Base-by-base conservation (phyloP, 169 alveolate genomes). In the Babesia ovis region DNA sequence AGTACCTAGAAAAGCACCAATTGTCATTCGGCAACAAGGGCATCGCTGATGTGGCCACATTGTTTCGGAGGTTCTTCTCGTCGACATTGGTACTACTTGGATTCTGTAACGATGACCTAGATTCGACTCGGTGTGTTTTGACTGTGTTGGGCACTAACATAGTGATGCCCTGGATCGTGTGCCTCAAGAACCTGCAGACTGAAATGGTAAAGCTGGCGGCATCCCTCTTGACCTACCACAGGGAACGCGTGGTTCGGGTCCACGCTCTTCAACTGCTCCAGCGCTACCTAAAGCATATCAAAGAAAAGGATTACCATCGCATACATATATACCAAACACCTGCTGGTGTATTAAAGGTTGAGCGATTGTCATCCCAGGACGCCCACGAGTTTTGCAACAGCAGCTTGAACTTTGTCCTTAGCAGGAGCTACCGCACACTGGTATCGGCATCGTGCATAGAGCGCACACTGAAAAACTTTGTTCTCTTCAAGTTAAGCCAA, bases 401-500 rank as follows among this genome's bases (percentile, higher is more conserved):
- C 43, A 66, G 68, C 75, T 8, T 77, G 20, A 56, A 77, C 57
- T 54, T 77, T 18, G 18, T 77, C 23, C 37, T 77, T 27, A 66
- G 59, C 50, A 53, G 79, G 18, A 46, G 86, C 23, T 77, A 68
- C 81, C 18, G 73, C 5, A 69, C 73, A 14, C 68, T 67, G 37
- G 62, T 77, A 1, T 61, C 58, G 0, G 70, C 86, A 14, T 34
- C 64, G 9, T 31, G 46, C 50, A 57, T 34, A 14, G 81, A 68
- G 37, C 27, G 70, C 29, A 77, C 80, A 5, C 48, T 77, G 32
- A 68, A 68, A 31, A 77, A 77, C 55, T 77, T 45, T 41, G 55
- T 67, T 5, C 74, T 77, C 5, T 64, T 68, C 75, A 77, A 77
- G 56, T 51, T 77, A 3, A 77, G 68, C 43, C 81, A 77, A 37